phyloP scores from a whole-genome alignment of 176 grass and related monocot species.

The Elaeis guineensis region DNA sequence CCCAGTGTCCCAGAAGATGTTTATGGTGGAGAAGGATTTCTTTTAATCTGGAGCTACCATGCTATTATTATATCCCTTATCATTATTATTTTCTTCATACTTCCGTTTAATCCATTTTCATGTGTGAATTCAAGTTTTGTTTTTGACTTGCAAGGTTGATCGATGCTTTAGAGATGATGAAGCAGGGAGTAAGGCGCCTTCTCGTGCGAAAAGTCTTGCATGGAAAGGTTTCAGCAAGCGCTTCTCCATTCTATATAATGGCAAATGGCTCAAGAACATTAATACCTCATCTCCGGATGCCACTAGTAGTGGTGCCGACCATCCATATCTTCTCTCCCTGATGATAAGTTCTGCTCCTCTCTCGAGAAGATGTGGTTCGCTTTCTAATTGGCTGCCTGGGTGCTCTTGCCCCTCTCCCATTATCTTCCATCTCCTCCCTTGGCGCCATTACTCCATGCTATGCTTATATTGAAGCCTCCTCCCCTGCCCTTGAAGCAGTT shows the following conservation, averaged over 20 bases:
- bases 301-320: background rate
- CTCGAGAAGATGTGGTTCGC: conserved; percentile 45
- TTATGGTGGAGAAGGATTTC: no score
- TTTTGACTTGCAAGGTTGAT: conserved; percentile 29
- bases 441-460: conserved; percentile 30
- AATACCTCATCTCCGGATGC: conserved; percentile 7
- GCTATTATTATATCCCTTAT: no score
- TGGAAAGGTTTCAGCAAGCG: conserved; percentile 32
- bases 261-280: conserved; percentile 27
- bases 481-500: conserved; percentile 23
- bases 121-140: background rate
- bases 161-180: conserved; percentile 55
- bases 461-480: conserved; percentile 35
- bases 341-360: conserved; percentile 46
- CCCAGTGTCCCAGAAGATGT: no score
- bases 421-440: conserved; percentile 45
- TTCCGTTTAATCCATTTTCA: no score
- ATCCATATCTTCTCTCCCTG: conserved; percentile 4
- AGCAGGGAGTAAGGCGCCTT: conserved; percentile 34
- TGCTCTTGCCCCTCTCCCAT: conserved; percentile 43
- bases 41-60: no score
- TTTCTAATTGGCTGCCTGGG: conserved; percentile 62
- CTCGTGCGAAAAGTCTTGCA: conserved; percentile 36
- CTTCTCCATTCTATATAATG: conserved; percentile 37
- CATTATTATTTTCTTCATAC: no score